Conservation (phyloP, 2,329 filamentous ascomycete species). For the Botrytis galanthina region DNA sequence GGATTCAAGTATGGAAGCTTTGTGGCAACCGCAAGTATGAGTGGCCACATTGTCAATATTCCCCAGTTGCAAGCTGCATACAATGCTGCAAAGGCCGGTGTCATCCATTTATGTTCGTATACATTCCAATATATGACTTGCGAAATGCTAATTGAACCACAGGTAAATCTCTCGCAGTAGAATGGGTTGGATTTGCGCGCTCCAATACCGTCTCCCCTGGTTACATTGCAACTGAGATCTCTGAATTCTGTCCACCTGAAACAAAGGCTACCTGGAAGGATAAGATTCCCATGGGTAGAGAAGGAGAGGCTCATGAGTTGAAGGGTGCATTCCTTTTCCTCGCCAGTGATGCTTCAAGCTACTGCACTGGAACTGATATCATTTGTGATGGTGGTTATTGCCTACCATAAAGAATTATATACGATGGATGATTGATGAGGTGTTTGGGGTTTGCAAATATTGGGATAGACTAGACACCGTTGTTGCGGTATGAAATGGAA, state of each 20-base stretch:
- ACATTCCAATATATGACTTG: neutral
- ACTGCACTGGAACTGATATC: conserved; percentile 73
- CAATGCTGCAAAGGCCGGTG: conserved; percentile 68
- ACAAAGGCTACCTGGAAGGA: conserved; percentile 72
- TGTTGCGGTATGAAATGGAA: neutral
- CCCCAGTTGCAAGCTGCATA: conserved; percentile 73
- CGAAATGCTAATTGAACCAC: conserved; percentile 1
- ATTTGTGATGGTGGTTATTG: conserved; percentile 55
- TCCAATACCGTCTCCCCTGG: conserved; percentile 72
- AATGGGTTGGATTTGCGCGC: conserved; percentile 74
- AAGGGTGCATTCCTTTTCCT: conserved; percentile 83
- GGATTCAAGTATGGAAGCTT: conserved; percentile 66
- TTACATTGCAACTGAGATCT: conserved; percentile 73
- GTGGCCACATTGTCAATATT: conserved; percentile 73
- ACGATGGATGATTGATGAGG: conserved; percentile 9
- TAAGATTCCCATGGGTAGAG: conserved; percentile 78
- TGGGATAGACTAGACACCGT: neutral
- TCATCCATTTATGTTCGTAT: conserved; percentile 55
- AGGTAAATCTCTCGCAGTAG: conserved; percentile 70
- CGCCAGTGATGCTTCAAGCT: conserved; percentile 77
- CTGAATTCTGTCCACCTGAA: conserved; percentile 60
- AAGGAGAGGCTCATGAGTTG: conserved; percentile 70
- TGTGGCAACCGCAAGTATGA: conserved; percentile 76
- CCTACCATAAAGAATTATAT: conserved; percentile 11
- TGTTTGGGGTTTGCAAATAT: conserved; percentile 3